Conservation (phyloP, 257 asterid genomes). For the Fraxinus americana region DNA sequence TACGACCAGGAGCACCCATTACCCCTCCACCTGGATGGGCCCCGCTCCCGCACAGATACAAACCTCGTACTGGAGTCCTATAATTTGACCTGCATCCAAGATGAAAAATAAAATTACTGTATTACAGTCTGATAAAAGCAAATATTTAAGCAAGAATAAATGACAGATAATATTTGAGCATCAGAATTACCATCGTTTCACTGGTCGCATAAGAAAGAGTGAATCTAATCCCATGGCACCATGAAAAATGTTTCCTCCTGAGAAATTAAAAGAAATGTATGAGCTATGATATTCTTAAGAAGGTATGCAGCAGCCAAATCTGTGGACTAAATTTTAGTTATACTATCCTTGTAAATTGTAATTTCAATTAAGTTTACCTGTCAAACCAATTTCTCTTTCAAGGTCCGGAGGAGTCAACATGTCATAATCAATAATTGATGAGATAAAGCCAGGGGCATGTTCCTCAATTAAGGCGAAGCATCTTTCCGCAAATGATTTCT, state of each 20-base stretch:
- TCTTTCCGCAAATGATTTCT: constrained; percentile 80
- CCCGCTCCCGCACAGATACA: constrained; percentile 92
- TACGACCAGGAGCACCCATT: constrained; percentile 96
- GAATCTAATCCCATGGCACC: constrained; percentile 96
- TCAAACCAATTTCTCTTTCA: constrained; percentile 83
- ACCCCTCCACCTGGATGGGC: constrained; percentile 99
- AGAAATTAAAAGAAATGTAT: constrained; percentile 15
- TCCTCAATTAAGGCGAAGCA: constrained; percentile 87
- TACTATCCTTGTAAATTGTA: neutral
- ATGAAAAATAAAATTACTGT: neutral
- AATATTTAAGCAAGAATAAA: neutral
- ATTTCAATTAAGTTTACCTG: constrained; percentile 50
- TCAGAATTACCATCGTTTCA: constrained; percentile 81
- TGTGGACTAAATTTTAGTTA: neutral
- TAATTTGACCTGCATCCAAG: constrained; percentile 72
- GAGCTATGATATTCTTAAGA: neutral
- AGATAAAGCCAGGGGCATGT: constrained; percentile 85
- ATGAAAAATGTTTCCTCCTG: constrained; percentile 96
- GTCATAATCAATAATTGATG: constrained; percentile 85
- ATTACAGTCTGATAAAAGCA: neutral
- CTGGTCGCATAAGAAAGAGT: constrained; percentile 88
- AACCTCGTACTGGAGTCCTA: constrained; percentile 75
- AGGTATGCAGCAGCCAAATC: neutral
- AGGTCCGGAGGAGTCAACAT: constrained; percentile 98
- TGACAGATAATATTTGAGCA: neutral